These are phyloP conservation scores for Cyberlindnera mrakii DNA, from an alignment of 805 yeast species.

Conservation along the genomic window DNA sequence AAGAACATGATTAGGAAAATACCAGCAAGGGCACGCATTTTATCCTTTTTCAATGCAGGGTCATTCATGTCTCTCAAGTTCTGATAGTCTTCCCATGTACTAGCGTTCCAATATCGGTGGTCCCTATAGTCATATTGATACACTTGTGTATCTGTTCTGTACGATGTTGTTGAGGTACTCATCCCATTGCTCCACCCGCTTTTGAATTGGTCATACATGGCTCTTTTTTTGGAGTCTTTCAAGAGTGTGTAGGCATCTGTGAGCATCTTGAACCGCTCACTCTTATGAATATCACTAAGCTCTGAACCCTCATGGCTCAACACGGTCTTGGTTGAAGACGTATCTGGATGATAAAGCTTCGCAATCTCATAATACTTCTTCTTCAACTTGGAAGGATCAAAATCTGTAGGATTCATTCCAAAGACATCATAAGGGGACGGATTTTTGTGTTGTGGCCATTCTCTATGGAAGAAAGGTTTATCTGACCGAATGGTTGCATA, in stretches of 20 bases:
- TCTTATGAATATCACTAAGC: constrained; percentile 29
- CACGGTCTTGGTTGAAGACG: constrained; percentile 24
- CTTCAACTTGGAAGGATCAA: constrained; percentile 37
- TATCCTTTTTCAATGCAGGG: constrained; percentile 30
- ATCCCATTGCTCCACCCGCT: constrained; percentile 36
- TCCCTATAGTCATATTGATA: constrained; percentile 12
- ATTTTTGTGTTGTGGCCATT: constrained; percentile 51
- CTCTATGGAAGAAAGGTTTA: constrained; percentile 15
- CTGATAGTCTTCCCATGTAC: constrained; percentile 60
- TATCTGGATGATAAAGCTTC: constrained; percentile 81
- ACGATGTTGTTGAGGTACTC: neutral
- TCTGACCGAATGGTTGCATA: neutral
- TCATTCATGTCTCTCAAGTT: constrained; percentile 26
- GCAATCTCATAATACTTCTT: constrained; percentile 53
- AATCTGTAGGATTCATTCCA: constrained; percentile 29
- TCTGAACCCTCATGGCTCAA: constrained; percentile 26
- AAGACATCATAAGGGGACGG: constrained; percentile 76
- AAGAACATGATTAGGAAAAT: constrained; percentile 34
- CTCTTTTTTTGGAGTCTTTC: constrained; percentile 36
- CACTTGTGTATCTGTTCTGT: neutral
- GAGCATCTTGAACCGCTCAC: constrained; percentile 40
- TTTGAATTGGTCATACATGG: constrained; percentile 40
- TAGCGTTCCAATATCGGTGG: constrained; percentile 49
- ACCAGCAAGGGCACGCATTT: constrained; percentile 35
- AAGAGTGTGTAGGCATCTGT: constrained; percentile 56